phyloP scores from a whole-genome alignment of 1,139 yeast species.

The Protomyces arabidopsidicola region DNA sequence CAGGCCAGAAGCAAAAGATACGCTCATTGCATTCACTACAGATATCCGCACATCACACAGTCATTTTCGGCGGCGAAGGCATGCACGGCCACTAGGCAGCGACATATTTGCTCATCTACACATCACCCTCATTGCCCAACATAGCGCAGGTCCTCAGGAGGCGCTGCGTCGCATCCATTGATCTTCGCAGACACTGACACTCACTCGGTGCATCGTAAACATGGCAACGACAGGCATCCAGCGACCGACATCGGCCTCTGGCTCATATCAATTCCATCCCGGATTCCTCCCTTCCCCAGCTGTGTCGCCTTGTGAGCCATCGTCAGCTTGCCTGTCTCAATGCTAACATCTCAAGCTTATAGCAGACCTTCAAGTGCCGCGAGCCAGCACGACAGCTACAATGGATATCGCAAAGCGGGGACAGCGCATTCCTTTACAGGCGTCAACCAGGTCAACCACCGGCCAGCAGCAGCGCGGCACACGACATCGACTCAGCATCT shows the following conservation, averaged over 20 bases:
- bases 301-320: constrained; percentile 2
- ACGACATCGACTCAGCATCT: constrained; percentile 10
- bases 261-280: constrained; percentile 4
- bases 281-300: constrained; percentile 10
- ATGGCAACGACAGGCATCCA: constrained; percentile 24
- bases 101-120: too few relatives aligned
- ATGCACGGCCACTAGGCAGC: too few relatives aligned
- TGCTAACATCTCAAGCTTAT: background rate
- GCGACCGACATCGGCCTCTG: constrained; percentile 18
- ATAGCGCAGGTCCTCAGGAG: too few relatives aligned
- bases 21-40: too few relatives aligned
- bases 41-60: too few relatives aligned
- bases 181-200: too few relatives aligned
- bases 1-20: too few relatives aligned
- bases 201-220: background rate
- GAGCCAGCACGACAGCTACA: constrained; percentile 1
- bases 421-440: background rate
- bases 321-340: background rate
- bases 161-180: too few relatives aligned
- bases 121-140: too few relatives aligned
- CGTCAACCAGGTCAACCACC: constrained; percentile 1
- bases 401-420: background rate
- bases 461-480: constrained; percentile 14
- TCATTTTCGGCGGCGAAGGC: too few relatives aligned
- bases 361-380: constrained; percentile 22